phyloP scores from a whole-genome alignment of 139 green algal genomes.

The Chloropicon primus region DNA sequence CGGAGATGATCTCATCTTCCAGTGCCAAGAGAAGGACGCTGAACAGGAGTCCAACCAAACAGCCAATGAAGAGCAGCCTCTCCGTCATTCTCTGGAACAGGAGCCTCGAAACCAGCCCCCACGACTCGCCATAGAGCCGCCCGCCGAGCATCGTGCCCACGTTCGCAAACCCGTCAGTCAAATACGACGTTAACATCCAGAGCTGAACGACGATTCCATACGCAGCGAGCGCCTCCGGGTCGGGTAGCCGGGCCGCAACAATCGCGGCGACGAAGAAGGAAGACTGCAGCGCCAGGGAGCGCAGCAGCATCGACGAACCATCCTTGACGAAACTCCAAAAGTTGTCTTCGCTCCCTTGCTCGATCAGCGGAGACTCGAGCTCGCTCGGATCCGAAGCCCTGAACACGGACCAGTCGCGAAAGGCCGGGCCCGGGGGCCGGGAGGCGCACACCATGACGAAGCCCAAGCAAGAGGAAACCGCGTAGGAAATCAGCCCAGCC shows the following conservation, averaged over 20 bases:
- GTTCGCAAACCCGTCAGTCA: constrained; percentile 51
- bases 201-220: constrained; percentile 44
- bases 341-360: neutral
- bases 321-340: neutral
- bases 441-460: neutral
- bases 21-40: constrained; percentile 10
- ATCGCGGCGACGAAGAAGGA: constrained; percentile 44
- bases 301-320: constrained; percentile 32
- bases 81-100: constrained; percentile 21
- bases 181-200: constrained; percentile 42
- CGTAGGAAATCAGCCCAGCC: neutral
- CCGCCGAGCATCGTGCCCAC: constrained; percentile 48
- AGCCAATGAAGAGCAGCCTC: constrained; percentile 27
- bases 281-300: constrained; percentile 28
- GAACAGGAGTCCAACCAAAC: constrained; percentile 9
- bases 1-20: constrained; percentile 10
- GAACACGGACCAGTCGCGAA: neutral
- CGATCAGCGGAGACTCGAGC: no score
- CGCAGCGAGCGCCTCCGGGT: constrained; percentile 33
- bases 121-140: neutral
- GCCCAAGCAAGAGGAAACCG: neutral
- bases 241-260: constrained; percentile 22
- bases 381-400: no score
- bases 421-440: neutral
- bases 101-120: neutral